Base-by-base conservation (phyloP, 139 green algal species). In the Micromonas commoda region DNA sequence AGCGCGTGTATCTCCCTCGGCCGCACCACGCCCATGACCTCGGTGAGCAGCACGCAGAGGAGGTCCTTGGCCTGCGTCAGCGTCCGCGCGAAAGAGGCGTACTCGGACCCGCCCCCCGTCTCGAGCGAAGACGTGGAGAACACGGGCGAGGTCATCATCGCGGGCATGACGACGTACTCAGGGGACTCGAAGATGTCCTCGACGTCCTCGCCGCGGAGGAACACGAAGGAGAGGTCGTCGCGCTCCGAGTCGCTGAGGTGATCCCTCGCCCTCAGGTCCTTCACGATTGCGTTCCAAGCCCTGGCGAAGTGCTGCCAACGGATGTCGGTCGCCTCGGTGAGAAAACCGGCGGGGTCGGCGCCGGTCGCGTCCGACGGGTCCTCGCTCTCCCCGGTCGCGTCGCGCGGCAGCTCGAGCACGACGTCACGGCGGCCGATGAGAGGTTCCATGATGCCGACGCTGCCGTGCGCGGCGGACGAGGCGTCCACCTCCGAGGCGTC, bases 141-240 rank as follows among this genome's bases (percentile, higher is more conserved):
- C 2, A 73, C 66, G 16, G 66, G 31, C 9, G 66, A 73, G n/a
- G 66, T 73, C 66, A 73, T n/a, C 45, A 88, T 71, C 63, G 26
- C 23, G 54, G 81, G 76, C 2, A 86, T 73, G 3, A 88, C 51
- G 32, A 79, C 68, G 52, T 73, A 73, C 31, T 73, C 66, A 20
- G 66, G 66, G 28, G 66, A 33, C 1, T 79, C 32, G 31, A 79
- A 82, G 35, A 88, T 84, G 81, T 92, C 85, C 28, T 80, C 77
- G 32, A 85, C 73, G 71, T 84, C 83, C 31, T 88, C 64, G 32
- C 84, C 81, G 66, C 23, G 57, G 61, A 88, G 78, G 78, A 91
- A 86, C 74, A 82, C 82, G 19, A 89, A 78, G 39, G 89, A n/a
- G 33, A 88, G 60, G 76, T 85, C 84, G 71, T 83, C 75, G 2